Conservation (phyloP, 1,284 basidiomycete genomes). For the Pholiota adiposa region DNA sequence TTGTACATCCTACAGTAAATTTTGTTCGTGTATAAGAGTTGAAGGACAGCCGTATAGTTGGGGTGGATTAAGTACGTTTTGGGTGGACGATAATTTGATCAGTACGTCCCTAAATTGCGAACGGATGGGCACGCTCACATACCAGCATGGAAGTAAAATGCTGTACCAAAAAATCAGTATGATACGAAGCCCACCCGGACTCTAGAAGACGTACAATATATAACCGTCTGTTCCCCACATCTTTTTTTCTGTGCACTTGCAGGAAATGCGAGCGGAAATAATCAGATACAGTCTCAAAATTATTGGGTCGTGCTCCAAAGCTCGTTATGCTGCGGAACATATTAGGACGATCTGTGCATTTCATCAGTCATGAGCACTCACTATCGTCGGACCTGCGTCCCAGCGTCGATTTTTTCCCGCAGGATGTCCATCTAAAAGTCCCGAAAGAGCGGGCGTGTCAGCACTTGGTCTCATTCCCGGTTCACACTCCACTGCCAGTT, state of each 20-base stretch:
- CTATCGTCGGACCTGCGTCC: constrained; percentile 24
- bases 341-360: background rate
- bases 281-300: constrained; percentile 69
- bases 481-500: background rate
- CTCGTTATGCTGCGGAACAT: constrained; percentile 66
- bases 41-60: background rate
- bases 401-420: constrained; percentile 25
- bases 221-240: constrained; percentile 58
- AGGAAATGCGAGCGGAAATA: constrained; percentile 82
- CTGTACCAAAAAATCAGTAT: constrained; percentile 36
- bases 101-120: constrained; percentile 3
- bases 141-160: constrained; percentile 82
- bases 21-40: background rate
- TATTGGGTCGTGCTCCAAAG: constrained; percentile 75
- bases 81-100: background rate
- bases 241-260: constrained; percentile 70
- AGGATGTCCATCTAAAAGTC: constrained; percentile 25
- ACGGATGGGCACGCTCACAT: constrained; percentile 28
- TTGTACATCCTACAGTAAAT: constrained; percentile 59
- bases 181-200: background rate
- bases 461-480: background rate
- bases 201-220: constrained; percentile 55
- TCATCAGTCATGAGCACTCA: constrained; percentile 8
- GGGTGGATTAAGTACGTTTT: background rate
- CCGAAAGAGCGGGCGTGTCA: background rate